Evolutionary conservation across 148 eudicot species (phyloP).

Genomic region (Polygonum maritimum): DNA sequence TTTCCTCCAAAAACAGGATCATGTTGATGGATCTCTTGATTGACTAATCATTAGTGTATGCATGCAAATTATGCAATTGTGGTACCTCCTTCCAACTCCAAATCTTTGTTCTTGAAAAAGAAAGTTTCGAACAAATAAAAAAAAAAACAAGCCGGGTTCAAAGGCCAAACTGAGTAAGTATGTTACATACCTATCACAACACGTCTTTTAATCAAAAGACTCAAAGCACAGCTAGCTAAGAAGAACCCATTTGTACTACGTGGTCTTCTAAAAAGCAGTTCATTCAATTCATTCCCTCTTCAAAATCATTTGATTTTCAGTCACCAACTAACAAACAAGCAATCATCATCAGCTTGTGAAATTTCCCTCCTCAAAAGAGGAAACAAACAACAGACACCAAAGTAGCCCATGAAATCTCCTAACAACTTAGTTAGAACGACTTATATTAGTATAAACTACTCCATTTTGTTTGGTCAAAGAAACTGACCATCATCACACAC

Average conservation of each 20-base stretch:
- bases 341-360: slow-evolving; percentile 7
- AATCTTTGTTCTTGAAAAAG: background rate
- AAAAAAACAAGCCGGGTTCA: background rate
- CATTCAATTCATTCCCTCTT: background rate
- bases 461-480: background rate
- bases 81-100: background rate
- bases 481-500: background rate
- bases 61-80: no score
- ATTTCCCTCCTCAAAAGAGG: background rate
- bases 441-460: no score
- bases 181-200: slow-evolving; percentile 2
- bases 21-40: no score
- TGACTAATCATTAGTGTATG: no score
- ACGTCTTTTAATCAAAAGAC: slow-evolving; percentile 2
- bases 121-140: background rate
- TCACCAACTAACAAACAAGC: background rate
- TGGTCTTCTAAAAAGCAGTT: slow-evolving; percentile 4
- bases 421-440: background rate
- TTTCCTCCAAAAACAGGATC: no score
- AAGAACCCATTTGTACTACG: background rate
- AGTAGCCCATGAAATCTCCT: background rate
- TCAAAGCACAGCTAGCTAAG: background rate
- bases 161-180: background rate
- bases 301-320: slow-evolving; percentile 6
- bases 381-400: slow-evolving; percentile 8